Evolutionary conservation across 176 grass and related monocot genomes (phyloP), one percentile per base, ranked within the genome.

Genomic region (Eleusine coracana): DNA sequence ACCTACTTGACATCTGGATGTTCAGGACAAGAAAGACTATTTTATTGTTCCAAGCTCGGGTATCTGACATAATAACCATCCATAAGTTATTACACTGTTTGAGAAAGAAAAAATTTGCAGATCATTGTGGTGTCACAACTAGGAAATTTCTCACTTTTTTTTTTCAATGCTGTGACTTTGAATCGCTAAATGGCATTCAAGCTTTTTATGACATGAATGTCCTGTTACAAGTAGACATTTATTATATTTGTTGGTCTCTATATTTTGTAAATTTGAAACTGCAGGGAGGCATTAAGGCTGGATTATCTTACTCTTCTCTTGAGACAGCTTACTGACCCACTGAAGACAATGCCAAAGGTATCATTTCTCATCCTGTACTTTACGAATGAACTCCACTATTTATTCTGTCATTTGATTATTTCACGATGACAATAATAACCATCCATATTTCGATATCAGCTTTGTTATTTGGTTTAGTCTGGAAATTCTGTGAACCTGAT

Each of bases 231-330:
- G 12, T 67, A 46, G 40, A 59, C 27, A 40, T 79, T 40, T 72
- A 13, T 40, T 46, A 39, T 78, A 16, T 71, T 50, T 73, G 51
- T 74, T 72, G 9, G 6, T 60, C 2, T 34, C 1, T n/a, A 62
- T 80, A 20, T 83, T 23, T 82, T 82, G 18, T 82, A 72, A 82
- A 78, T 54, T 79, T 91, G 73, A 2, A 65, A 71, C 10, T 81
- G 42, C 82, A 99, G 97, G 87, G 97, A 92, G 67, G 77, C 89
- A 14, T 89, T 99, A 87, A 90, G 97, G 76, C 41, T 94, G 18
- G 93, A 99, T 83, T 96, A 94, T 86, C 85, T 94, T 31, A 94
- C 89, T 89, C 80, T 92, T 92, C 81, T 99, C 49, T 85, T 96
- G 83, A 92, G 82, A 85, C 80, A 93, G 62, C 79, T 96, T 80